Percentiles rank a stretch among this genome's conserved stretches.
phyloP scores from a whole-genome alignment of 2,329 filamentous ascomycete genomes.

The Verticillium albo-atrum region DNA sequence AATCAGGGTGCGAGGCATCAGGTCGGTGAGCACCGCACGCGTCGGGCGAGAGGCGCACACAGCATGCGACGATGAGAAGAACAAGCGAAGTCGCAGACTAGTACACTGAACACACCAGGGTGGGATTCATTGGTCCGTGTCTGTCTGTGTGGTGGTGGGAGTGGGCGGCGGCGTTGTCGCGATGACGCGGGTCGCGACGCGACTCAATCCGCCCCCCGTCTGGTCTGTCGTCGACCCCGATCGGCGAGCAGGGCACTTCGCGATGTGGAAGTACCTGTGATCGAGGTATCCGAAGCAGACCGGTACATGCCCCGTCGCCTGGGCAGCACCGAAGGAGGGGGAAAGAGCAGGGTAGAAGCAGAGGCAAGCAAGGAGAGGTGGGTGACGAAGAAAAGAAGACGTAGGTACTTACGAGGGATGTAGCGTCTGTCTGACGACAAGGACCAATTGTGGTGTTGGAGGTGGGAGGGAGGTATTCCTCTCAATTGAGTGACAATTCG shows the following conservation, averaged over 20 bases:
- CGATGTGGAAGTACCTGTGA: conserved; percentile 6
- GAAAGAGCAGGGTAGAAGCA: background rate
- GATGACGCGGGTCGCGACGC: background rate
- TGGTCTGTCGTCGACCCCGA: background rate
- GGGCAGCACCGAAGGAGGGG: background rate
- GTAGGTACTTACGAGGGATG: conserved; percentile 30
- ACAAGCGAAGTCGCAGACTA: background rate
- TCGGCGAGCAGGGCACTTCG: too few species aligned
- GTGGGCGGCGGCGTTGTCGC: background rate
- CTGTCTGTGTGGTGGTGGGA: background rate
- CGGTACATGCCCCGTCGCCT: conserved; percentile 4
- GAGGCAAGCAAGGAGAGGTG: background rate
- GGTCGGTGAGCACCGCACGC: background rate
- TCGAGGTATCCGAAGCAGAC: background rate
- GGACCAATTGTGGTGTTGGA: conserved; percentile 12
- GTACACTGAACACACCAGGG: background rate
- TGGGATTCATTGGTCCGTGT: background rate
- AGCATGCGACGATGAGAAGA: background rate
- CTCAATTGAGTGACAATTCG: background rate
- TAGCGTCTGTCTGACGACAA: conserved; percentile 19
- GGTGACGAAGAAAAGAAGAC: conserved; percentile 7
- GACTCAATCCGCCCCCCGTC: background rate
- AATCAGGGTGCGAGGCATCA: background rate
- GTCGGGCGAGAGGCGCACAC: background rate
- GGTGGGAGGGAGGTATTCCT: conserved; percentile 5